Percentiles rank a stretch among this genome's conserved stretches.
phyloP scores from a whole-genome alignment of 768 basidiomycete genomes.

The Wakefieldia striispora region DNA sequence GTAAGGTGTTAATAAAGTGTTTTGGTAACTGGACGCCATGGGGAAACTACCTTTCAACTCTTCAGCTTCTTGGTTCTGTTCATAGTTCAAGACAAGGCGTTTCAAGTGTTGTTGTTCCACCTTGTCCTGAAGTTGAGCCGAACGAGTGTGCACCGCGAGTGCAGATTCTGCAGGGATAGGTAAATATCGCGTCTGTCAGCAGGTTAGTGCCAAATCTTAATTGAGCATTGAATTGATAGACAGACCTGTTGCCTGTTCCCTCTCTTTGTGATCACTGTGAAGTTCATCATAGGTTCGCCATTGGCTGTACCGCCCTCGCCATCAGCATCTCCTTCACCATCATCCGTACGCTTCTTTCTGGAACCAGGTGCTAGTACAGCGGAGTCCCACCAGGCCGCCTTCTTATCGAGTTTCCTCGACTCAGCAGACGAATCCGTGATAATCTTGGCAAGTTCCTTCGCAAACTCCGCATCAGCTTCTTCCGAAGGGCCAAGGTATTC shows the following conservation, averaged over 20 bases:
- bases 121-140: slow-evolving; percentile 90
- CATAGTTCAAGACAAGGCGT: slow-evolving; percentile 88
- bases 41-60: slow-evolving; percentile 62
- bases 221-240: slow-evolving; percentile 25
- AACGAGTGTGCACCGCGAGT: slow-evolving; percentile 85
- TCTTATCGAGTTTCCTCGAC: slow-evolving; percentile 83
- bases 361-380: slow-evolving; percentile 67
- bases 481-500: slow-evolving; percentile 81
- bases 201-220: slow-evolving; percentile 9
- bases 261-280: slow-evolving; percentile 88
- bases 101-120: slow-evolving; percentile 98
- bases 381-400: slow-evolving; percentile 88
- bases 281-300: slow-evolving; percentile 66
- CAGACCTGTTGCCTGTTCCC: slow-evolving; percentile 91
- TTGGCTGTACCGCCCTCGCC: slow-evolving; percentile 34
- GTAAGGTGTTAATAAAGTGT: background rate
- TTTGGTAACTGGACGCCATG: background rate
- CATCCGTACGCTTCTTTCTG: slow-evolving; percentile 65
- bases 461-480: slow-evolving; percentile 91
- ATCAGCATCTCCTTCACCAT: slow-evolving; percentile 51
- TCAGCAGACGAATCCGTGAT: slow-evolving; percentile 85
- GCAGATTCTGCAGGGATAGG: slow-evolving; percentile 86
- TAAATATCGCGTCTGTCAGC: slow-evolving; percentile 71
- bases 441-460: slow-evolving; percentile 93
- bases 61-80: slow-evolving; percentile 85